Evolutionary conservation across 257 asterid genomes (phyloP).

Genomic region (Fraxinus cuspidata): DNA sequence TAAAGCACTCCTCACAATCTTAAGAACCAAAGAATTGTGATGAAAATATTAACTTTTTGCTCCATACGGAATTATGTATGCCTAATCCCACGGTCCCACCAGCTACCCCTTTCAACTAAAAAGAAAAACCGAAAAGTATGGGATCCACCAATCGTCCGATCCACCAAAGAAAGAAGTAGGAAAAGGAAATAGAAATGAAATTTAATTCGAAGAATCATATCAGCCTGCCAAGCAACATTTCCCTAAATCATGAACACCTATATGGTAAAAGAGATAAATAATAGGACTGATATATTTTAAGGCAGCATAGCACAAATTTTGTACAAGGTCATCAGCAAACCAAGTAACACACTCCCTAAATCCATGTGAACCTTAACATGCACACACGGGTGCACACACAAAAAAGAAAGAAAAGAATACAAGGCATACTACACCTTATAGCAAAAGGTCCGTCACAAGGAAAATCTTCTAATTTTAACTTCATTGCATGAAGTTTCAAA

Average conservation of each 20-base stretch:
- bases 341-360: not conserved
- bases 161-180: not conserved
- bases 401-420: not conserved
- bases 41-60: conserved; percentile 10
- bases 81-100: not conserved
- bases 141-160: not conserved
- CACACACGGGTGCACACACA: not conserved
- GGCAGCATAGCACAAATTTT: not conserved
- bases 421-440: not conserved
- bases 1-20: not conserved
- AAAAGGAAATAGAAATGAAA: not conserved
- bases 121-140: not conserved
- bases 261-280: not conserved
- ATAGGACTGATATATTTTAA: not conserved
- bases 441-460: not conserved
- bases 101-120: not conserved
- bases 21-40: not conserved
- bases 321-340: not conserved
- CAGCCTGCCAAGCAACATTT: not conserved
- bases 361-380: not conserved
- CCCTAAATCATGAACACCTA: not conserved
- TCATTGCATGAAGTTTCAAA: not conserved
- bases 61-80: not conserved
- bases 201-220: not conserved
- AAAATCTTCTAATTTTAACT: not conserved